Evolutionary conservation across 495 filamentous ascomycete species (phyloP).

Genomic region (Aspergillus panamensis): DNA sequence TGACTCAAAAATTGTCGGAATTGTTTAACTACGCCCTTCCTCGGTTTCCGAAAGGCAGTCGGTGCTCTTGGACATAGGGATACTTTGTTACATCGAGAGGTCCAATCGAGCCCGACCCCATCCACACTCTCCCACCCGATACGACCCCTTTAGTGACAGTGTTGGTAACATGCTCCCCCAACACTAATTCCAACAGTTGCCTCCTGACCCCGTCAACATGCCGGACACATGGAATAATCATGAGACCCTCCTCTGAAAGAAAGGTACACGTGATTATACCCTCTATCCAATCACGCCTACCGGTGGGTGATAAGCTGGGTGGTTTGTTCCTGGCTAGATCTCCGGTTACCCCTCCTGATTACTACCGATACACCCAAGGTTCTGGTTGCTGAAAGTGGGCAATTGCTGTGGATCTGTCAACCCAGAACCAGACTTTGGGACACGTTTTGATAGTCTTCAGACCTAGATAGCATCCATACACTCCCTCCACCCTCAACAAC

Average conservation of each 20-base stretch:
- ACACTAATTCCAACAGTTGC: neutral
- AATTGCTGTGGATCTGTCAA: neutral
- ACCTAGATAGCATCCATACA: slow-evolving; percentile 5
- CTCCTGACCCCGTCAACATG: neutral
- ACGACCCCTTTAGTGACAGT: neutral
- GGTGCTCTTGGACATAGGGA: neutral
- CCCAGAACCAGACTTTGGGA: slow-evolving; percentile 2
- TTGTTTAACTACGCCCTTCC: no score
- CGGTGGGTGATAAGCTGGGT: neutral
- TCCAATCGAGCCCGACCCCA: no score
- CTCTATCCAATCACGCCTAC: neutral
- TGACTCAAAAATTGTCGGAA: neutral
- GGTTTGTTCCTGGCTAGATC: neutral
- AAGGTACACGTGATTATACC: neutral
- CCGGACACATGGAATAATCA: neutral
- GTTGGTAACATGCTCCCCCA: neutral
- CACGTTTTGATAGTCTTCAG: slow-evolving; percentile 4
- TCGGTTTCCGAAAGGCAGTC: neutral
- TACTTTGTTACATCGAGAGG: neutral
- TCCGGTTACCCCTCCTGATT: neutral
- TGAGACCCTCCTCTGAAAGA: neutral
- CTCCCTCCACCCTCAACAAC: neutral
- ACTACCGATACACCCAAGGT: slow-evolving; percentile 7
- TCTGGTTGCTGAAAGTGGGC: neutral
- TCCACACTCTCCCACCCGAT: neutral